Base-by-base conservation (phyloP, 257 asterid species). In the Salvia splendens region DNA sequence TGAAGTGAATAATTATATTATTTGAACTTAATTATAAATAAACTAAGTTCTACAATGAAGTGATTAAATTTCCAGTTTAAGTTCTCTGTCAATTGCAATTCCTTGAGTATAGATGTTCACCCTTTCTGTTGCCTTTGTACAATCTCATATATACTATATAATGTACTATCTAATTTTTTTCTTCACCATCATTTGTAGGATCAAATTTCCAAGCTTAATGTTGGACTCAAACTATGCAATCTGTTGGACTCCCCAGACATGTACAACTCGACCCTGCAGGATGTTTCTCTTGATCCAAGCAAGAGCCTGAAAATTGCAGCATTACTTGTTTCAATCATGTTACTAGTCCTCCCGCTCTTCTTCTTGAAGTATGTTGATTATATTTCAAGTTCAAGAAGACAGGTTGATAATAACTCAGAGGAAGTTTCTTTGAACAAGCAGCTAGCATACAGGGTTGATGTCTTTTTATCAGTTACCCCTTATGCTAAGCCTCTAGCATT, bases 401-500 rank as follows among this genome's bases (percentile, higher is more conserved):
- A 68, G 20, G 59, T 65, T 3, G 90, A 88, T 64, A 79, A 75
- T 80, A 79, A 65, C 71, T 55, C 84, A 7, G 97, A 90, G 73
- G 91, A 84, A 76, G 79, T 83, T 57, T 87, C 85, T 64, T 71
- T 87, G 74, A 90, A 79, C 78, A 90, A 90, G 84, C 85, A 81
- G 85, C 82, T 90, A 43, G 96, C 94, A 7, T 88, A 90, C 75
- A 74, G 84, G 64, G 89, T 90, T 72, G 92, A 90, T 30, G 78
- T 62, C 61, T 90, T 88, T 80, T 83, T 90, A 60, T 90, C 96
- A 5, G 86, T 85, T 63, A 84, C 82, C 76, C 95, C 97, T 47
- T 90, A 90, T 78, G 83, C 96, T 74, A 90, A 90, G 83, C 88
- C 97, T 61, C 75, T 88, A 65, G 86, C 96, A 45, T 73, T 90